Conservation (phyloP, 116 monocot genomes). For the Trichopus zeylanicus region DNA sequence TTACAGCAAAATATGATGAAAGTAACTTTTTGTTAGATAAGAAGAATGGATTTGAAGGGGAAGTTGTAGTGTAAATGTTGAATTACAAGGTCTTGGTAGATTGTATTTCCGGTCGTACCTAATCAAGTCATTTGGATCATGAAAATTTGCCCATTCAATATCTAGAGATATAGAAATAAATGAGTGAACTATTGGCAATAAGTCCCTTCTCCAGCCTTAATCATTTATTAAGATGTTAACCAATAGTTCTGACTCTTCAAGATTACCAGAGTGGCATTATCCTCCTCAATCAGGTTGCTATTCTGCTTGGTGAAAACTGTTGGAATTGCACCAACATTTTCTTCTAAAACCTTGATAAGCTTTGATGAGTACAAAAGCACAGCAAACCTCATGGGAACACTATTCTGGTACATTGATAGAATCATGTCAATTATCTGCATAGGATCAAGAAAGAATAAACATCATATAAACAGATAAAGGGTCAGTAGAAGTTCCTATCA, state of each 20-base stretch:
- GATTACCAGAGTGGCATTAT: slow-evolving; percentile 80
- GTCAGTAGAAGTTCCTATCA: slow-evolving; percentile 4
- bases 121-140: too few relatives aligned
- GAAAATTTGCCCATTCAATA: not conserved
- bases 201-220: too few relatives aligned
- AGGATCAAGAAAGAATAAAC: slow-evolving; percentile 11
- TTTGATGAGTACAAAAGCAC: slow-evolving; percentile 85
- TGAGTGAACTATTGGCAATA: too few relatives aligned
- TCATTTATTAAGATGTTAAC: not conserved
- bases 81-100: too few relatives aligned
- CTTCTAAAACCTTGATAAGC: slow-evolving; percentile 52
- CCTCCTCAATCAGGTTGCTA: slow-evolving; percentile 33
- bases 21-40: too few relatives aligned
- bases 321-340: slow-evolving; percentile 52
- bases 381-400: slow-evolving; percentile 90
- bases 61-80: too few relatives aligned
- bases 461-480: slow-evolving; percentile 5
- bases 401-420: slow-evolving; percentile 65
- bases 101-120: too few relatives aligned
- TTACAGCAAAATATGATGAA: too few relatives aligned
- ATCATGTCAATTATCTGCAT: slow-evolving; percentile 67
- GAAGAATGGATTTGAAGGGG: too few relatives aligned
- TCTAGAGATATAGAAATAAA: too few relatives aligned
- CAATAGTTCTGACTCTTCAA: not conserved
- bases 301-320: slow-evolving; percentile 14